Conservation (phyloP, 345 rosid genomes). For the Luvunga scandens region DNA sequence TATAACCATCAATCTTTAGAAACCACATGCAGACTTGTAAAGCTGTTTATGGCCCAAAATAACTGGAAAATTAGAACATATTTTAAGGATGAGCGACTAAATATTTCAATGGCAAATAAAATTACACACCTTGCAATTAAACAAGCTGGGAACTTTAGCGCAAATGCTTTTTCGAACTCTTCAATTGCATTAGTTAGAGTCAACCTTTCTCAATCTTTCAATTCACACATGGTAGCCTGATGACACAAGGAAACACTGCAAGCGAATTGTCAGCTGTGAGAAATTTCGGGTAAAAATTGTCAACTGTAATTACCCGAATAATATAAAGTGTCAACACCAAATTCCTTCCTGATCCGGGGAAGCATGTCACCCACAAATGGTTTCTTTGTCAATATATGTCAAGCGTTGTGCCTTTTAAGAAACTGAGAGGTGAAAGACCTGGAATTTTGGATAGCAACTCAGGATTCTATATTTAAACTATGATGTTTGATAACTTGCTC, state of each 20-base stretch:
- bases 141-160: conserved; percentile 78
- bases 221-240: conserved; percentile 53
- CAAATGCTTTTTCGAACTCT: conserved; percentile 87
- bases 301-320: too few species aligned
- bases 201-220: conserved; percentile 92
- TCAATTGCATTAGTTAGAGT: conserved; percentile 75
- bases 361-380: too few species aligned
- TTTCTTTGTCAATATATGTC: too few species aligned
- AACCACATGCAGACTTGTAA: conserved; percentile 80
- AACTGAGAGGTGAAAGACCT: too few species aligned
- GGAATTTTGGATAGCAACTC: too few species aligned
- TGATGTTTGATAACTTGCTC: too few species aligned
- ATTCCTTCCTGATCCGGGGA: conserved; percentile 60
- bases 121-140: conserved; percentile 88
- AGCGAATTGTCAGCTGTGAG: too few species aligned
- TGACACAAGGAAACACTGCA: too few species aligned
- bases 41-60: conserved; percentile 80
- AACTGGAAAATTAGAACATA: conserved; percentile 13
- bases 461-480: too few species aligned
- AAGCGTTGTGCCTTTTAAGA: too few species aligned
- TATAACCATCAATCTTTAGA: conserved; percentile 85
- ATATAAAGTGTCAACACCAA: too few species aligned
- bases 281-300: too few species aligned
- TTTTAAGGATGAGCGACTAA: background rate
- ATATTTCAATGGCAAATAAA: background rate